Conservation (phyloP, 1,284 basidiomycete species). For the Irpex sp. region DNA sequence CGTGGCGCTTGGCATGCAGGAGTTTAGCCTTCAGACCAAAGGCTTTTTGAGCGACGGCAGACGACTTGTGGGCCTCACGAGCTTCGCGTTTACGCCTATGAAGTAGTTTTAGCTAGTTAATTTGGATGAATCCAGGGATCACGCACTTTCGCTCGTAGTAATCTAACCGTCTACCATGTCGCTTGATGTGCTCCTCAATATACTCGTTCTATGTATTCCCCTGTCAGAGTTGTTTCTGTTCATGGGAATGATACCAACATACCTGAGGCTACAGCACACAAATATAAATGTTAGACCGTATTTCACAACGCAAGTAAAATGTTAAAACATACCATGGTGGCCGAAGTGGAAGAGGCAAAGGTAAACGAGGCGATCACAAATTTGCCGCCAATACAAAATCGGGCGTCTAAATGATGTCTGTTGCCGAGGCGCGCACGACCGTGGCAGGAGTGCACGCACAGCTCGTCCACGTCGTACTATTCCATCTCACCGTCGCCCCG, state of each 20-base stretch:
- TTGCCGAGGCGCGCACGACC: constrained; percentile 6
- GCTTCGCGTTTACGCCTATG: constrained; percentile 91
- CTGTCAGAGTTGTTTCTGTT: neutral
- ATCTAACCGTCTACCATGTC: constrained; percentile 83
- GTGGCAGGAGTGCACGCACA: neutral
- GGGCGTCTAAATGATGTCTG: constrained; percentile 8
- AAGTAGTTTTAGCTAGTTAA: constrained; percentile 4
- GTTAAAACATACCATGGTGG: constrained; percentile 49
- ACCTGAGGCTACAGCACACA: constrained; percentile 62
- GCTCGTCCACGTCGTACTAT: neutral
- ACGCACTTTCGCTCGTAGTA: constrained; percentile 81
- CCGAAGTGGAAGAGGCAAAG: constrained; percentile 25
- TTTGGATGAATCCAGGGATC: neutral
- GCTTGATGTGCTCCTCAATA: constrained; percentile 87
- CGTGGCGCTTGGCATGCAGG: constrained; percentile 92
- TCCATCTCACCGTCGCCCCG: neutral
- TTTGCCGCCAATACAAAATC: constrained; percentile 4
- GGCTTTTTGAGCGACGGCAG: constrained; percentile 87
- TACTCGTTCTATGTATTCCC: constrained; percentile 70
- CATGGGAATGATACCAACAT: constrained; percentile 11
- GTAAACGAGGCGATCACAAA: constrained; percentile 9
- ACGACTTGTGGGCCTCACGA: constrained; percentile 85
- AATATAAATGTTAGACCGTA: constrained; percentile 11
- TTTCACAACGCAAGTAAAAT: constrained; percentile 2
- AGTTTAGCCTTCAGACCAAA: constrained; percentile 98